Conservation (phyloP, 2,329 filamentous ascomycete species). For the Coniochaeta prunicola region DNA sequence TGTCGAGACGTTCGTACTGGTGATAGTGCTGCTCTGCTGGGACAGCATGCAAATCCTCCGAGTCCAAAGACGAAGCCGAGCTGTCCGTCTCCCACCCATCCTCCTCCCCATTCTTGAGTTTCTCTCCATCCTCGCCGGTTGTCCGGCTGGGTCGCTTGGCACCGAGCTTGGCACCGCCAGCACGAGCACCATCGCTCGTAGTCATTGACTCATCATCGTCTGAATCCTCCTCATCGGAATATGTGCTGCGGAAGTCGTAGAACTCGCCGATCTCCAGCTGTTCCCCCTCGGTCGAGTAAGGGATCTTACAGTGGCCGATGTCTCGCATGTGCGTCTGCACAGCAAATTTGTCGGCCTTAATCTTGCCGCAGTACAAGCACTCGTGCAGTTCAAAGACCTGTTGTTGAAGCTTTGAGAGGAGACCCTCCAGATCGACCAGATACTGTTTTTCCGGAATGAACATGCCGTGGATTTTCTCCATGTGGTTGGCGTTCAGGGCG, state of each 20-base stretch:
- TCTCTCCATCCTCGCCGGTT: constrained; percentile 42
- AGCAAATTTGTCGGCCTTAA: constrained; percentile 69
- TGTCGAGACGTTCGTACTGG: constrained; percentile 64
- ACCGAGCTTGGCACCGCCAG: constrained; percentile 63
- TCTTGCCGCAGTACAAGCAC: constrained; percentile 82
- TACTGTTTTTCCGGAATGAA: constrained; percentile 89
- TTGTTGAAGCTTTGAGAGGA: constrained; percentile 69
- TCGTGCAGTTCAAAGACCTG: constrained; percentile 76
- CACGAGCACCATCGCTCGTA: constrained; percentile 30
- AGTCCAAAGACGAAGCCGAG: constrained; percentile 80
- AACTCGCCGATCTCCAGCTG: constrained; percentile 93
- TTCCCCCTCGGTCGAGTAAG: constrained; percentile 79
- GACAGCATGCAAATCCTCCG: constrained; percentile 73
- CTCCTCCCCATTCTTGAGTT: constrained; percentile 47
- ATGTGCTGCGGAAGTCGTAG: constrained; percentile 95
- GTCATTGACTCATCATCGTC: constrained; percentile 38
- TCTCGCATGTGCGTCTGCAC: constrained; percentile 97
- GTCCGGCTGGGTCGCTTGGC: constrained; percentile 47
- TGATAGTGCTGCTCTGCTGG: constrained; percentile 66
- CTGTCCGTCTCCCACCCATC: constrained; percentile 96
- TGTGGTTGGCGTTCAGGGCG: constrained; percentile 74
- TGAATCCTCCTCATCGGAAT: constrained; percentile 71
- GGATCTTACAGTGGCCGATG: constrained; percentile 94
- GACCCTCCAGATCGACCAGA: constrained; percentile 72
- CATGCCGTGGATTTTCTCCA: constrained; percentile 90